Evolutionary conservation across 2,329 filamentous ascomycete species (phyloP), one percentile per base, ranked within the genome.

Genomic region (Lasiodiplodia citricola): DNA sequence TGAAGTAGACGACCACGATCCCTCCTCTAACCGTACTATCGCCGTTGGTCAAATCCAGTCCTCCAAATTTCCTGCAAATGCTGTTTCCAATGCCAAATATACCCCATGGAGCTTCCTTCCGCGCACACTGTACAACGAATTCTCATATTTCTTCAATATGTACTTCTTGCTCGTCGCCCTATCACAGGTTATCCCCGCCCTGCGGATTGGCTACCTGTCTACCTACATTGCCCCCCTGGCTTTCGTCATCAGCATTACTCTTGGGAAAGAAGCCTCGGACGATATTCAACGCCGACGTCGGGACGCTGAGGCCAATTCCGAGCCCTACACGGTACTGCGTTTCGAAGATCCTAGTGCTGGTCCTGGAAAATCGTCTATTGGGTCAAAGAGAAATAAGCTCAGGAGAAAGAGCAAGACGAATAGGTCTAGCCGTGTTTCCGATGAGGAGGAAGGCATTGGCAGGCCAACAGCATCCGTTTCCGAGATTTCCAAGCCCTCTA

Each of bases 61-160:
- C 35, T 85, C 90, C 62, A 90, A 91, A 73, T 98, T 95, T 78
- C 95, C 96, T 11, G 89, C 92, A 10, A 99, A 99, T 80, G 87
- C 93, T 68, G 88, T 99, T 60, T 98, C 95, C 44, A 98, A 99
- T 78, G 95, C 96, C 67, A 99, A 98, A 85, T 99, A 99, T 80
- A 98, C 95, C 37, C 90, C 94, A 1, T 91, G 94, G 84, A 97
- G 92, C 65, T 99, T 99, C 80, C 86, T 99, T 16, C 96, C 96
- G 2, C 86, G 95, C 65, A 99, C 96, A 0, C 85, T 99, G 25
- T 99, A 97, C 82, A 98, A 98, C 82, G 96, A 99, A 78, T 99
- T 99, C 79, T 97, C 95, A 70, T 99, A 98, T 84, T 99, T 99
- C 83, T 97, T 99, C 86, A 99, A 99, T 86, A 93, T 98, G 85